phyloP scores from a whole-genome alignment of 768 basidiomycete species.

The Sarcomyxa edulis region DNA sequence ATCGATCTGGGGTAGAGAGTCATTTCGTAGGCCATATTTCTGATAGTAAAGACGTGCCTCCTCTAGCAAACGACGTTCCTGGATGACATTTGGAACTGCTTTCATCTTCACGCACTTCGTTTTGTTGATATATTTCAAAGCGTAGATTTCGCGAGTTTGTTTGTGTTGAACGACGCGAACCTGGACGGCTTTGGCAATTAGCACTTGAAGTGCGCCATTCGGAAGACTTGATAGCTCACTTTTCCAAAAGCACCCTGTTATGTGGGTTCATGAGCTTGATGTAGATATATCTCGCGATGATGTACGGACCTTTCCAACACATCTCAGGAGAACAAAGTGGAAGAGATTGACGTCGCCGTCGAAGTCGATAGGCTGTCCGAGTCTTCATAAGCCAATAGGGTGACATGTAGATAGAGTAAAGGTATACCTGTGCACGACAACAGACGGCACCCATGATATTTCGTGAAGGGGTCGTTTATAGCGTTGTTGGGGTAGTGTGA shows the following conservation, averaged over 20 bases:
- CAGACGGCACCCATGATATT: slow-evolving; percentile 74
- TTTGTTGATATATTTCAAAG: slow-evolving; percentile 99
- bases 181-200: slow-evolving; percentile 35
- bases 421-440: slow-evolving; percentile 71
- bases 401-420: background rate
- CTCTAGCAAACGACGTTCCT: slow-evolving; percentile 91
- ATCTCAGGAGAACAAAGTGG: slow-evolving; percentile 90
- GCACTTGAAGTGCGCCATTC: too few species aligned
- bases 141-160: slow-evolving; percentile 93
- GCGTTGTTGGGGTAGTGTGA: too few species aligned
- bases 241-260: slow-evolving; percentile 98
- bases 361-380: slow-evolving; percentile 81
- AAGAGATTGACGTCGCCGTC: slow-evolving; percentile 95
- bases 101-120: slow-evolving; percentile 98
- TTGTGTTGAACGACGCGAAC: slow-evolving; percentile 99
- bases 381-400: slow-evolving; percentile 3
- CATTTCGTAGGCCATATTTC: slow-evolving; percentile 12
- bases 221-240: too few species aligned
- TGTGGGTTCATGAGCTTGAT: too few species aligned
- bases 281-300: too few species aligned
- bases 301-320: too few species aligned
- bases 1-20: slow-evolving; percentile 60
- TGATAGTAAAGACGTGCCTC: slow-evolving; percentile 52
- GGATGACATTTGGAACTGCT: slow-evolving; percentile 94
- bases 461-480: too few species aligned